Percentiles rank a stretch among this genome's conserved stretches.
These are phyloP conservation scores for Pelargonium cotyledonis DNA, from an alignment of 441 rosid genomes.

Conservation along the genomic window DNA sequence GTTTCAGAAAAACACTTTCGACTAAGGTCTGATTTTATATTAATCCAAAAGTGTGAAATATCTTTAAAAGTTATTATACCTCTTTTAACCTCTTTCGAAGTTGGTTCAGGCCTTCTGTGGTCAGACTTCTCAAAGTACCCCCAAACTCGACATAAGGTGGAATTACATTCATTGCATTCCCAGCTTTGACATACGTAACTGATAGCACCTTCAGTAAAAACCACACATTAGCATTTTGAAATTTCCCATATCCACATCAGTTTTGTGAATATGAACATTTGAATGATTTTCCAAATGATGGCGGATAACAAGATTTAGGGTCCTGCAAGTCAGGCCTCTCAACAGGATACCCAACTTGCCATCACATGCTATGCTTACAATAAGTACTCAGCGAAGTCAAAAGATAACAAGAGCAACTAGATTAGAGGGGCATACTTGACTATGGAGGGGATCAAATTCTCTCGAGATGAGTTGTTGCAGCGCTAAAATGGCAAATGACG, in stretches of 20 bases:
- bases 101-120: conserved; percentile 54
- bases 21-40: too few species aligned
- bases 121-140: conserved; percentile 80
- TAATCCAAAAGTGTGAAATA: too few species aligned
- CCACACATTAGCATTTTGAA: conserved; percentile 6
- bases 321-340: too few species aligned
- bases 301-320: neutral
- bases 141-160: conserved; percentile 65
- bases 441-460: conserved; percentile 67
- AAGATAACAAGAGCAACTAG: neutral
- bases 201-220: conserved; percentile 57
- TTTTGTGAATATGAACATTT: neutral
- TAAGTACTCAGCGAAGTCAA: neutral
- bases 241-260: neutral
- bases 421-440: conserved; percentile 32
- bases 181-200: conserved; percentile 56
- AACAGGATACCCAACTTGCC: too few species aligned
- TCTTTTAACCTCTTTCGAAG: conserved; percentile 43
- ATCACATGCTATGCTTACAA: neutral
- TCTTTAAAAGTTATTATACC: too few species aligned
- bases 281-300: neutral
- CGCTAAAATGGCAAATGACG: conserved; percentile 61
- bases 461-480: conserved; percentile 68
- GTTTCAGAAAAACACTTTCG: too few species aligned
- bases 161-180: conserved; percentile 42